Evolutionary conservation across 176 grass and related monocot species (phyloP).

Genomic region (Aechmea fasciata): DNA sequence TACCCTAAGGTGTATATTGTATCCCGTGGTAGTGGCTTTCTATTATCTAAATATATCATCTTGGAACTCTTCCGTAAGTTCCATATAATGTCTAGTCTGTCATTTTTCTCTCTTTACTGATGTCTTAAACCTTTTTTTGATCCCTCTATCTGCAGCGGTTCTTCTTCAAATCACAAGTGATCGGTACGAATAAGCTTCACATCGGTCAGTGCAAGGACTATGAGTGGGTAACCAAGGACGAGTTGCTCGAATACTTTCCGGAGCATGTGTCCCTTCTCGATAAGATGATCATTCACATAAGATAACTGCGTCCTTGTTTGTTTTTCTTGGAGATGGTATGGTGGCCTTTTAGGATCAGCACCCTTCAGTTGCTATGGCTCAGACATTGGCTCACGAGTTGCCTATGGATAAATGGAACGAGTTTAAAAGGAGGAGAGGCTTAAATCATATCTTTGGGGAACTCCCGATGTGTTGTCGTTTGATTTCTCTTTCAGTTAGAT

Average conservation of each 20-base stretch:
- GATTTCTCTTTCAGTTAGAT: neutral
- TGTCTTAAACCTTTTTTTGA: neutral
- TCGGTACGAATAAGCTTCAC: constrained; percentile 41
- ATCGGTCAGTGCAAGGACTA: constrained; percentile 66
- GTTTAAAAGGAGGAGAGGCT: neutral
- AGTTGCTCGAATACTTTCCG: constrained; percentile 68
- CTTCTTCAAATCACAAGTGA: constrained; percentile 97
- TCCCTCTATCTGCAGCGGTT: constrained; percentile 39
- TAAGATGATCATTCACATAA: constrained; percentile 85
- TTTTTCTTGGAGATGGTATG: neutral
- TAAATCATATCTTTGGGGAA: neutral
- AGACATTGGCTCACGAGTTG: neutral
- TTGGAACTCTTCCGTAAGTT: neutral
- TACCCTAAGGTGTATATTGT: too few relatives aligned
- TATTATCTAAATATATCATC: constrained; percentile 1
- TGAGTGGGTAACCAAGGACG: constrained; percentile 90
- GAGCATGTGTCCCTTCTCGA: constrained; percentile 50
- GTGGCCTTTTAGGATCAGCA: neutral
- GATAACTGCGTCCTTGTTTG: constrained; percentile 18
- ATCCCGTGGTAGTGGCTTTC: too few relatives aligned
- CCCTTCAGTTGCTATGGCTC: neutral
- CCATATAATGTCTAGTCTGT: too few relatives aligned
- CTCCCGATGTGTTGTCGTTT: neutral
- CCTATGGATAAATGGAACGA: neutral
- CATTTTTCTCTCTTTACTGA: neutral